phyloP scores from a whole-genome alignment of 2,329 filamentous ascomycete genomes.

The Colletotrichum liaoningense region DNA sequence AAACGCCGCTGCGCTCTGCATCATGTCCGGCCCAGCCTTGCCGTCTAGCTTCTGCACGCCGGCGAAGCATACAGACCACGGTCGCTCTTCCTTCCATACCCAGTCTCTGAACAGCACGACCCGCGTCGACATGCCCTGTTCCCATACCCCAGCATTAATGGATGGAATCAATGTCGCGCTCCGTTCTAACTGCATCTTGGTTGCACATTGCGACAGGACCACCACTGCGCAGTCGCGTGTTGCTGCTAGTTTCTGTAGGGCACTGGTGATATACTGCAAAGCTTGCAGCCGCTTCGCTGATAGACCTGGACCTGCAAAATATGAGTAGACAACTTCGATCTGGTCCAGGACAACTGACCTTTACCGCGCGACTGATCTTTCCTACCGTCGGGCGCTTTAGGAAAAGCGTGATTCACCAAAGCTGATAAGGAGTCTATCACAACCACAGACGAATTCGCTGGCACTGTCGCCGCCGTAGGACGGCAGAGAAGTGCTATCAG shows the following conservation, averaged over 20 bases:
- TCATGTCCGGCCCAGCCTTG: slow-evolving; percentile 51
- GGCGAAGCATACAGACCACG: slow-evolving; percentile 66
- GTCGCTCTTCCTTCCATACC: slow-evolving; percentile 60
- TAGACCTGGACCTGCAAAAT: slow-evolving; percentile 46
- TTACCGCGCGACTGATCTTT: slow-evolving; percentile 50
- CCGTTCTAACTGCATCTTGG: slow-evolving; percentile 77
- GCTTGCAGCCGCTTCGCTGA: slow-evolving; percentile 60
- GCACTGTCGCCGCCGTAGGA: slow-evolving; percentile 73
- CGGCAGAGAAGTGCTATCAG: slow-evolving; percentile 79
- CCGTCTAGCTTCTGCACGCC: slow-evolving; percentile 75
- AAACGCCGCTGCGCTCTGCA: slow-evolving; percentile 62
- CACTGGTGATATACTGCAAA: slow-evolving; percentile 73
- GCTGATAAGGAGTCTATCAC: slow-evolving; percentile 84
- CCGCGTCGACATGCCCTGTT: slow-evolving; percentile 78
- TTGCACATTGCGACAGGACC: slow-evolving; percentile 82
- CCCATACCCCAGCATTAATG: slow-evolving; percentile 83
- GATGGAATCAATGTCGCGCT: slow-evolving; percentile 79
- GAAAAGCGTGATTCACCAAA: slow-evolving; percentile 81
- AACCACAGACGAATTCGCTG: slow-evolving; percentile 72
- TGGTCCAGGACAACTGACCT: slow-evolving; percentile 45
- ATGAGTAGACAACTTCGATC: slow-evolving; percentile 6
- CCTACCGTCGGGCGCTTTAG: slow-evolving; percentile 62
- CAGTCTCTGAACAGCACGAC: slow-evolving; percentile 85
- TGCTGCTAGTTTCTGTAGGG: slow-evolving; percentile 80
- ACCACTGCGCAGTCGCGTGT: slow-evolving; percentile 79